A percentile compares a stretch with the other conserved stretches of the same genome.
Evolutionary conservation across 1,284 basidiomycete genomes (phyloP).

Genomic region (Porodaedalea pini): DNA sequence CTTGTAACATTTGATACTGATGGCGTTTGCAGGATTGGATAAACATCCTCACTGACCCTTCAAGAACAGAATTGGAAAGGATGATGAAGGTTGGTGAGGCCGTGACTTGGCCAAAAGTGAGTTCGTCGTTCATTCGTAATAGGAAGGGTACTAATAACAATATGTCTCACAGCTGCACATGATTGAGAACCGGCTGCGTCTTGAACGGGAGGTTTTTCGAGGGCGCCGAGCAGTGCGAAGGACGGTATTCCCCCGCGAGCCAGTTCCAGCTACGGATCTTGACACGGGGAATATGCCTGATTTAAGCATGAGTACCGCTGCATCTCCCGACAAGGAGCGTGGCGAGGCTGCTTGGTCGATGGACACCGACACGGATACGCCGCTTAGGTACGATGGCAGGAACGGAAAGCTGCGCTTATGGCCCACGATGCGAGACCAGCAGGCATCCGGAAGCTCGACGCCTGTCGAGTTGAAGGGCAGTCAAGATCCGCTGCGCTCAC

Average conservation of each 20-base stretch:
- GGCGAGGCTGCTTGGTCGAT: slow-evolving; percentile 3
- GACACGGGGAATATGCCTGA: slow-evolving; percentile 17
- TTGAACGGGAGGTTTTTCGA: slow-evolving; percentile 79
- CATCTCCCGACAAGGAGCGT: slow-evolving; percentile 6
- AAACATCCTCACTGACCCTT: slow-evolving; percentile 80
- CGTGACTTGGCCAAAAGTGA: slow-evolving; percentile 94
- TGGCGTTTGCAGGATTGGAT: slow-evolving; percentile 67
- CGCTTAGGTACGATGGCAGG: slow-evolving; percentile 36
- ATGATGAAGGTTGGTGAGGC: slow-evolving; percentile 85
- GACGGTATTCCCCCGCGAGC: slow-evolving; percentile 37
- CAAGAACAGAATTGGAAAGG: slow-evolving; percentile 70
- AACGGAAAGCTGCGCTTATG: slow-evolving; percentile 10
- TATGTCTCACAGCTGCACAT: slow-evolving; percentile 67
- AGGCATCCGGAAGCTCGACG: slow-evolving; percentile 29
- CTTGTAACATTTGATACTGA: slow-evolving; percentile 17
- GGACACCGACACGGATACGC: slow-evolving; percentile 31
- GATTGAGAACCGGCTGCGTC: slow-evolving; percentile 78
- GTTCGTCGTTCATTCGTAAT: slow-evolving; percentile 22
- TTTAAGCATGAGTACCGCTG: slow-evolving; percentile 12
- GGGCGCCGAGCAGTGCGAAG: slow-evolving; percentile 75
- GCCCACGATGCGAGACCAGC: slow-evolving; percentile 21
- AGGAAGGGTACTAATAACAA: neutral
- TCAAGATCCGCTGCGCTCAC: slow-evolving; percentile 39
- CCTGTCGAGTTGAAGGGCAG: slow-evolving; percentile 27
- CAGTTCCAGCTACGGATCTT: slow-evolving; percentile 16